Percentiles rank a stretch among this genome's conserved stretches.
Evolutionary conservation across 306 rosid genomes (phyloP).

Genomic region (Ceratonia siliqua): DNA sequence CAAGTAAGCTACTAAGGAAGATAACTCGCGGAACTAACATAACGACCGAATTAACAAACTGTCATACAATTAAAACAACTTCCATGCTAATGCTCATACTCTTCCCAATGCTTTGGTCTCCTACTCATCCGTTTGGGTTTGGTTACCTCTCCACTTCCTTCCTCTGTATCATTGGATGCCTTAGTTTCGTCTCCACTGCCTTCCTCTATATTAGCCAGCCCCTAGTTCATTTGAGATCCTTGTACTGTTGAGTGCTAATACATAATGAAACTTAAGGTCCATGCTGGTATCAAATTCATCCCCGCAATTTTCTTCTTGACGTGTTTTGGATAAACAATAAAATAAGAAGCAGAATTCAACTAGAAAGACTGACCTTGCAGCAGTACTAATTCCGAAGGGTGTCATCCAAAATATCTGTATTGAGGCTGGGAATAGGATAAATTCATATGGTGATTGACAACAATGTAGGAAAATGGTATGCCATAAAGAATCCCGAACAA

Average conservation of each 20-base stretch:
- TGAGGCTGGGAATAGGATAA: conserved; percentile 46
- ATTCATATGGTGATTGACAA: conserved; percentile 3
- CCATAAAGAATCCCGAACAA: not conserved
- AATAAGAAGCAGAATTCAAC: not conserved
- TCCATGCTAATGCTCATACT: too few species aligned
- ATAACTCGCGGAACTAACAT: too few species aligned
- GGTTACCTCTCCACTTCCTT: too few species aligned
- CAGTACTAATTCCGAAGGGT: conserved; percentile 67
- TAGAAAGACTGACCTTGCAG: conserved; percentile 63
- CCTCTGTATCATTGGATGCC: too few species aligned
- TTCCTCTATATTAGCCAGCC: too few species aligned
- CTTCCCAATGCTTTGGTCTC: too few species aligned
- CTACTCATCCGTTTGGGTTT: too few species aligned
- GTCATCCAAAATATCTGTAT: conserved; percentile 67
- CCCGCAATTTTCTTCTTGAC: not conserved
- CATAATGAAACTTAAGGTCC: not conserved
- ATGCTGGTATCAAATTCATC: not conserved
- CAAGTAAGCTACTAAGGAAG: too few species aligned
- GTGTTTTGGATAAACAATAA: not conserved
- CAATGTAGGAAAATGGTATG: not conserved
- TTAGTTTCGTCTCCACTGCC: too few species aligned
- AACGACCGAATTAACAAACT: too few species aligned
- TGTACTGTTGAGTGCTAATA: conserved; percentile 45
- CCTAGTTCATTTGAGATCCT: conserved; percentile 83
- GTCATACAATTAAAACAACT: too few species aligned